These are phyloP conservation scores for Butyriboletus appendiculatus DNA, from an alignment of 1,284 basidiomycete genomes.

Conservation along the genomic window DNA sequence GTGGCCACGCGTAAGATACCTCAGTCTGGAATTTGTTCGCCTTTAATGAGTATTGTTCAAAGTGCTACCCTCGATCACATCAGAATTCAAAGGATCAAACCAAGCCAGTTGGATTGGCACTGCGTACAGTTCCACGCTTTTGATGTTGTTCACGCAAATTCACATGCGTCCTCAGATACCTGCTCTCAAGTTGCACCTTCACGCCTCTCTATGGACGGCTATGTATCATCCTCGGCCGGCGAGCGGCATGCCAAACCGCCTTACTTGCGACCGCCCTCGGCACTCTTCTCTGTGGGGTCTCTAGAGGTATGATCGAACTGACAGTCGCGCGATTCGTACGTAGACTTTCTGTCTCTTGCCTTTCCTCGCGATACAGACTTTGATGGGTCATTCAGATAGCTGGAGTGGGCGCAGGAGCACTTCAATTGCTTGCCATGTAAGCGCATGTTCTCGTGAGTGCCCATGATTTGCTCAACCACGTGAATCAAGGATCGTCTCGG, in stretches of 20 bases:
- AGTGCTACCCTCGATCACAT: constrained; percentile 23
- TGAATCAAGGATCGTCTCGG: constrained; percentile 14
- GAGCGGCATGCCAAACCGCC: constrained; percentile 16
- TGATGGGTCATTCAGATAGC: no score
- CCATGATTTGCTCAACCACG: not conserved
- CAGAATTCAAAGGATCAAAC: constrained; percentile 20
- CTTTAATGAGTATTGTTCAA: not conserved
- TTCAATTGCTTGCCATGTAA: no score
- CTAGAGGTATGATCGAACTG: constrained; percentile 10
- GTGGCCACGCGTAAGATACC: constrained; percentile 21
- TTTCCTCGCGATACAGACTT: not conserved
- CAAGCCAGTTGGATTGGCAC: constrained; percentile 24
- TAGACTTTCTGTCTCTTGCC: not conserved
- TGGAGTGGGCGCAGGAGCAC: no score
- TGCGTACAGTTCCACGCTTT: constrained; percentile 3
- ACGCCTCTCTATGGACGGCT: constrained; percentile 21
- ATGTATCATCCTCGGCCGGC: constrained; percentile 15
- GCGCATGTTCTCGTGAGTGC: no score
- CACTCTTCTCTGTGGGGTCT: constrained; percentile 16
- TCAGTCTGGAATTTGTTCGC: not conserved
- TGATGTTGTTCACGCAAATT: not conserved
- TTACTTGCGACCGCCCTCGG: constrained; percentile 10
- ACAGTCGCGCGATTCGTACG: constrained; percentile 15
- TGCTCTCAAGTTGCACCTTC: constrained; percentile 19
- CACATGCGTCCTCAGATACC: constrained; percentile 4